Base-by-base conservation (phyloP, 1,139 yeast species). In the Debaryomycetaceae sp. region DNA sequence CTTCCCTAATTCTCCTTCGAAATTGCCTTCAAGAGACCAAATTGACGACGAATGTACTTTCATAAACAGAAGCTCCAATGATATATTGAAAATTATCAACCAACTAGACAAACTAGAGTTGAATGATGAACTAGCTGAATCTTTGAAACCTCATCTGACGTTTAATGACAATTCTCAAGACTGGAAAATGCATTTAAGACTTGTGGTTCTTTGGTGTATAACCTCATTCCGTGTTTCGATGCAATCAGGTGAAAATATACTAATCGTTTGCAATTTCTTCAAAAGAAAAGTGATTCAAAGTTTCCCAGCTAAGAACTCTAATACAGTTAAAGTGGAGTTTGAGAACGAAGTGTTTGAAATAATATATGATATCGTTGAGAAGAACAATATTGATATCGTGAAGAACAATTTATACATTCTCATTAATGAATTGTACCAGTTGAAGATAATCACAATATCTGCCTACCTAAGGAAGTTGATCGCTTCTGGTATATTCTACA, bases 401-500 rank as follows among this genome's bases (percentile, higher is more conserved):
- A 59, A 64, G 39, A 55, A 65, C 40, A 68, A 69, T 42, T 60
- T 86, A 24, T 76, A 75, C 51, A 71, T 76, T 6, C 63, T 86
- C 40, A 68, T 85, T 20, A 75, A 80, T 49, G 86, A 81, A 55
- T 60, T 85, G 7, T 72, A 76, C 41, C 75, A 71, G 36, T 60
- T 77, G 40, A 75, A 77, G 40, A 60, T 83, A 24, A 72, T 84
- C 31, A 67, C 80, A 1, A 76, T 85, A 2, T 82, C 91, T 0
- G 77, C 87, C 0, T 90, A 89, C 55, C 70, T 89, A 46, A 69
- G 97, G 55, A 80, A 85, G 51, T 66, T 89, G 34, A 89, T 90
- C 42, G 89, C 97, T 5, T 84, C 95, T 1, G 97, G 97, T 5
- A 72, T 87, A 0, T 77, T 89, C 42, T 88, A 85, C 59, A 59